Evolutionary conservation across 2,329 filamentous ascomycete genomes (phyloP), one percentile per base, ranked within the genome.

Genomic region (Talaromyces sp.): DNA sequence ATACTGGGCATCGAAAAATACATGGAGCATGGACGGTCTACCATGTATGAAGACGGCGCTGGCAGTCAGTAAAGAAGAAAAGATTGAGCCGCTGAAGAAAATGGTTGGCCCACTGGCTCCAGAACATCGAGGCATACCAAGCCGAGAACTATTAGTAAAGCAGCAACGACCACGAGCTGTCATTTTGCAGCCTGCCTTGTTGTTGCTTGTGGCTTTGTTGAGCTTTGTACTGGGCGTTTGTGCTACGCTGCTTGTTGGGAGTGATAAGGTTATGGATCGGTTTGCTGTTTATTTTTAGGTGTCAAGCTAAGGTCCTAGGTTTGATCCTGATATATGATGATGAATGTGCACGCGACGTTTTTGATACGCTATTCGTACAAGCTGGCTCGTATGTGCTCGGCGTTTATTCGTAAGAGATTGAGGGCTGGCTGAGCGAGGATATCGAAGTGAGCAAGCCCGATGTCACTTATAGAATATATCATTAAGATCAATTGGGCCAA

Each of bases 1-100:
- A 22, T 59, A 59, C 39, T 59, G 57, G 57, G 57, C 57, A 33
- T 21, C 25, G 17, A 59, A 59, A n/a, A 59, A 59, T 46, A 28
- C 57, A 36, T 59, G 52, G 52, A 56, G 52, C n/a, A n/a, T 59
- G 43, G 57, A 59, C 15, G 53, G 53, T 17, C 52, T 59, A 22
- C 57, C 57, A 15, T 39, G 33, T 6, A 56, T 59, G 57, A 35
- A 52, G 15, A 59, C 45, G 1, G 57, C 52, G 28, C 45, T 35
- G 28, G 25, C 36, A 19, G 53, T 59, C 22, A 50, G 43, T 13
- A 10, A 41, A n/a, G 31, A 51, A 37, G 57, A 59, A 25, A 56
- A 59, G 10, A 59, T 59, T 19, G 53, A 41, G 15, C 57, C 57
- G 10, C 37, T 31, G 9, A 37, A 51, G 31, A 59, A 59, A 40